Evolutionary conservation across 2,329 filamentous ascomycete genomes (phyloP), one percentile per base, ranked within the genome.

Genomic region (Escovopsis sp.): DNA sequence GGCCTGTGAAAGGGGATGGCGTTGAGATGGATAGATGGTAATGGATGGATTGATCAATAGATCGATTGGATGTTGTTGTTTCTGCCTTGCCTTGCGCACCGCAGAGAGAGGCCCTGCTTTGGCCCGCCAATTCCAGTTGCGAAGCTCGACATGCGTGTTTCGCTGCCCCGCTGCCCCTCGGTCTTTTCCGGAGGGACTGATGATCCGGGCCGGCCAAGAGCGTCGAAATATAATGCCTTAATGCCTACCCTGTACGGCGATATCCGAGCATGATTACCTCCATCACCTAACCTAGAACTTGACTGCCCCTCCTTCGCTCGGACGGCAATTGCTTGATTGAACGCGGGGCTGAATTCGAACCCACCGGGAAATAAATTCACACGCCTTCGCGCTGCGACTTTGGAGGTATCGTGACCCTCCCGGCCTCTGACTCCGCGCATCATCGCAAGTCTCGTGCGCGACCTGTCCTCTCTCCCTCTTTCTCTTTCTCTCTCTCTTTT

Each of bases 171-270:
- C 42, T 52, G 53, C 53, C 49, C 53, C 50, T 55, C 52, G 49
- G 47, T 46, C 53, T 55, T 56, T 55, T 54, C 51, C 53, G 51
- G 32, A 36, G 28, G 9, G 7, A 42, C 37, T 32, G 36, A 23
- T 40, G 37, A 37, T 30, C 28, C 28, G 28, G 28, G 6, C 28
- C 6, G 28, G 28, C 6, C 28, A 10, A 10, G 6, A 30, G 28
- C 6, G 1, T 30, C 2, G 6, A 10, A 30, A 15, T 15, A 15
- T 15, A 2, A 15, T 15, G 15, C 15, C 15, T 15, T 15, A 15
- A 2, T 15, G 2, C 28, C 28, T 30, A 30, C 28, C 28, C 28
- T 6, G 28, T 15, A 15, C 15, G 15, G 15, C 15, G 15, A 15
- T 15, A 15, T 15, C 15, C 15, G 15, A 15, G 15, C 15, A 15